A percentile compares a stretch with the other conserved stretches of the same genome.
phyloP scores from a whole-genome alignment of 441 rosid genomes.

The Mallotus japonicus region DNA sequence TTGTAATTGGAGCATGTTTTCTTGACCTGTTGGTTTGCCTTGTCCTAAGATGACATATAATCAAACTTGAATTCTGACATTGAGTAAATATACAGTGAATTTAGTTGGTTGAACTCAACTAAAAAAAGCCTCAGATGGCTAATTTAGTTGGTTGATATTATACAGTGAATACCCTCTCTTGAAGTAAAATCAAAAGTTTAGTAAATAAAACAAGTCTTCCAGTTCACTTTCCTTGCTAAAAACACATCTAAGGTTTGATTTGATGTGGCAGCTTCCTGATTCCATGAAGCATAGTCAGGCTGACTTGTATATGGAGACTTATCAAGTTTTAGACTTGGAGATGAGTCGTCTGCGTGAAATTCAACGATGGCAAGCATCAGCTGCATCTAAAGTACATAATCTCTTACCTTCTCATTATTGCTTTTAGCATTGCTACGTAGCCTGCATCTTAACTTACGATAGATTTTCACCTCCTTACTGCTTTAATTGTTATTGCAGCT shows the following conservation, averaged over 20 bases:
- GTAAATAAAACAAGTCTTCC: constrained; percentile 1
- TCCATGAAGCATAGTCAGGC: constrained; percentile 99
- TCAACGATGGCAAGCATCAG: constrained; percentile 96
- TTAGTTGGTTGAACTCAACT: no score
- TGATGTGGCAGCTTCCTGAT: constrained; percentile 81
- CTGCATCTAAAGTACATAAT: constrained; percentile 79
- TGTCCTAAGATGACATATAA: neutral
- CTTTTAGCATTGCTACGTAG: constrained; percentile 7
- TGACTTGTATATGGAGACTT: constrained; percentile 93
- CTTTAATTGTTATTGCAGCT: constrained; percentile 58
- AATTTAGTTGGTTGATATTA: neutral
- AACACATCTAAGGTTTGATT: constrained; percentile 15
- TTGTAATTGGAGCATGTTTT: neutral
- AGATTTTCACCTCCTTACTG: constrained; percentile 11
- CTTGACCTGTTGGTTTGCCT: neutral
- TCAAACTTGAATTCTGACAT: no score
- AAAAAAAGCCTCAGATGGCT: no score
- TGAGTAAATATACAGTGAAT: no score
- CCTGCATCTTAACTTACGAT: constrained; percentile 6
- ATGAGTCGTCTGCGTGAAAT: constrained; percentile 98
- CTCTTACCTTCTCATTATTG: constrained; percentile 12
- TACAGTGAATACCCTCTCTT: neutral
- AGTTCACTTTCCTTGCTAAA: constrained; percentile 16
- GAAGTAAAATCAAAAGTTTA: neutral
- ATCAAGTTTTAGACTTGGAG: constrained; percentile 99